Base-by-base conservation (phyloP, 148 eudicot genomes). In the Fagopyrum tataricum region DNA sequence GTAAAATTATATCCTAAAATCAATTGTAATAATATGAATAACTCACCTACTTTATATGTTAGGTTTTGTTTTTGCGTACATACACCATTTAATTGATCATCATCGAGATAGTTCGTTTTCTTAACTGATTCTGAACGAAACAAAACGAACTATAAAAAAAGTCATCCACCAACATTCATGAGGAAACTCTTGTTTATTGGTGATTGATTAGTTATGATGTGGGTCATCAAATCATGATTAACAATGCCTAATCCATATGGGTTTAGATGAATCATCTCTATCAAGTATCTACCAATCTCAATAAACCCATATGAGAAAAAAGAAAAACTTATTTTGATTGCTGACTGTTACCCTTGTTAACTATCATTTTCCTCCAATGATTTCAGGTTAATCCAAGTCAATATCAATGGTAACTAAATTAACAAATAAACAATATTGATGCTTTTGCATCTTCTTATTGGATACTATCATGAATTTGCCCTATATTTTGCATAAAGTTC, bases 281-380 rank as follows among this genome's bases (percentile, higher is more conserved):
- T 24, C 40, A 61, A 31, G 41, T 26, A 46, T 61, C 67, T 24
- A 61, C 67, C 67, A 61, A 61, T 26, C 6, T 61, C 6, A 24
- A 64, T 31, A 9, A 55, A 55, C 61, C 49, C 24, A 55, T 18
- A 2, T 55, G 61, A 24, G 61, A 31, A 62, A 17, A 26, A 3
- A 31, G 37, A 26, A 21, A 51, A 56, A 18, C 31, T 56, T 26
- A 31, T 26, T 61, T 61, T 40, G 6, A 23, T 18, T 53, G 59
- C 59, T 53, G 23, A 53, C 21, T 53, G 0, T 53, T 53, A 7
- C 59, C 59, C 64, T 31, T 37, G 43, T 37, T 64, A 64, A 1
- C 69, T 39, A 64, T 64, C 69, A 64, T 64, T 64, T 39, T 31
- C 69, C 69, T 64, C 6, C 43, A 64, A 64, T 64, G 8, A 64